Base-by-base conservation (phyloP, 306 rosid species). In the Coriaria nepalensis region DNA sequence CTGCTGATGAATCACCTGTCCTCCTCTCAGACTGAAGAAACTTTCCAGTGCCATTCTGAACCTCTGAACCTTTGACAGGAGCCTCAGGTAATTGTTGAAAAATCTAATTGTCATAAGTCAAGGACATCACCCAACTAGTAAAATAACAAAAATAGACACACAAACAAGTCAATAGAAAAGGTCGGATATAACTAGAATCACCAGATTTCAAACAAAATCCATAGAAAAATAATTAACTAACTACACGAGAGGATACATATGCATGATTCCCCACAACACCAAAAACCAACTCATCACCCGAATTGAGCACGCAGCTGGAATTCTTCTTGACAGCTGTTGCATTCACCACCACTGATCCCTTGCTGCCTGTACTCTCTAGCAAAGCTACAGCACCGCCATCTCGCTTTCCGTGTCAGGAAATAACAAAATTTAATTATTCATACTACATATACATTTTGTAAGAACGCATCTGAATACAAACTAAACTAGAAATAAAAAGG, bases 241-340 rank as follows among this genome's bases (percentile, higher is more conserved):
- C 29, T 20, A 20, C 3, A 34, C 11, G 10, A 40, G 73, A 86
- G 96, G 99, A 92, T 92, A 92, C 99, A 45, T 86, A 92, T 49
- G 87, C 77, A 67, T 82, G 80, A 73, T 65, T 82, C 48, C 94
- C 94, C 49, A 69, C 41, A 59, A 62, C 57, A 58, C 93, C 95
- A 40, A 92, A 80, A 45, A 68, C 71, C 73, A 92, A 80, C 70
- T 86, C 99, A 49, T 92, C 99, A 41, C 99, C 99, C 4, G 99
- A 80, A 66, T 63, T 77, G 46, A 92, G 93, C 57, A 60, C 48
- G 15, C 88, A 62, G 68, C 65, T 73, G 60, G 73, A 36, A 60
- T 61, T 79, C 79, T 68, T 92, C 86, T 85, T 85, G 60, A 85
- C 78, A 29, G 47, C 60, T 13, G 57, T 55, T 72, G 96, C 99